Percentiles rank a stretch among this genome's conserved stretches.
phyloP scores from a whole-genome alignment of 169 alveolate species.

The Eimeria brunetti region DNA sequence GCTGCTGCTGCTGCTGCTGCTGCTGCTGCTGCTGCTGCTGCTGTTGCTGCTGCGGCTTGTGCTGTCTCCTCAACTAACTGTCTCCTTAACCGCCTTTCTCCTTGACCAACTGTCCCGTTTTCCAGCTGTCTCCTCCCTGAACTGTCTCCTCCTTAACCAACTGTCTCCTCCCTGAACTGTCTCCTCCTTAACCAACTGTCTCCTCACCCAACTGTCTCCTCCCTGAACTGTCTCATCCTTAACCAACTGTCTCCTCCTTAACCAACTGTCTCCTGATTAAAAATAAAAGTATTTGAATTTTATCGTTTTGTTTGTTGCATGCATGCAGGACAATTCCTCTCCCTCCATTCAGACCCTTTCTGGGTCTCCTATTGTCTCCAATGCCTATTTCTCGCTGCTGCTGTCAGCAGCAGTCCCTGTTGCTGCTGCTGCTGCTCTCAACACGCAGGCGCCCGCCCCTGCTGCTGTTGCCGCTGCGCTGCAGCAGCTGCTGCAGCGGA shows the following conservation, averaged over 20 bases:
- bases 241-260: neutral
- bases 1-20: neutral
- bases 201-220: slow-evolving; percentile 14
- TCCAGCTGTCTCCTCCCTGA: neutral
- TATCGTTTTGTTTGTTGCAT: neutral
- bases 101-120: too few species aligned
- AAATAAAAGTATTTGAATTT: neutral
- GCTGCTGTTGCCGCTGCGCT: slow-evolving; percentile 9
- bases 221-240: neutral
- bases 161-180: slow-evolving; percentile 19
- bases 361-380: slow-evolving; percentile 22
- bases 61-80: too few species aligned
- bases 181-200: slow-evolving; percentile 19
- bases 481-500: slow-evolving; percentile 47
- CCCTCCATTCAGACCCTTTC: neutral
- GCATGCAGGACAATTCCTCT: slow-evolving; percentile 13
- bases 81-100: neutral
- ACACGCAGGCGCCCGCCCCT: neutral
- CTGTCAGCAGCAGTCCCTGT: slow-evolving; percentile 22
- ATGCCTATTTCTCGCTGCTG: neutral
- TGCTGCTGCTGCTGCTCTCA: slow-evolving; percentile 40
- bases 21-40: slow-evolving; percentile 42
- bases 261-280: neutral
- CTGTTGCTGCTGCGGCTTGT: too few species aligned
- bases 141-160: neutral